Evolutionary conservation across 2,329 filamentous ascomycete species (phyloP), one percentile per base, ranked within the genome.

Genomic region (Helminthosporium solani): DNA sequence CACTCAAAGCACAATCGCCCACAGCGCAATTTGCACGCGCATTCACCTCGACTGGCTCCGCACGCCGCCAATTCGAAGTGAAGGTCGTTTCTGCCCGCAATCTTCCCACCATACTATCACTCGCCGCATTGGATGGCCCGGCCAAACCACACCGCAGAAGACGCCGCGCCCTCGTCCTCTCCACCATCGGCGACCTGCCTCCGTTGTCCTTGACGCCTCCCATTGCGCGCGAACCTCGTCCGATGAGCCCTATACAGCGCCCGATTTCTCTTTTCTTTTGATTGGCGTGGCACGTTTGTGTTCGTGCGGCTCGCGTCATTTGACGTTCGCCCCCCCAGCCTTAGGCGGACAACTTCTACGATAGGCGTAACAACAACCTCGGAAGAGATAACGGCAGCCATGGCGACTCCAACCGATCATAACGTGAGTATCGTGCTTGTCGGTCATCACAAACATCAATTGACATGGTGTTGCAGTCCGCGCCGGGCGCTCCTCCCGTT

Each of bases 111-210:
- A 39, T 43, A 53, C 50, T 42, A 30, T 30, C 40, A 42, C 36
- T 47, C 20, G 27, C 37, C 47, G 53, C 56, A 53, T 64, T 68
- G 60, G 50, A 68, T 68, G 66, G 65, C 58, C 49, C 46, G 52
- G 44, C 38, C 56, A 50, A 49, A 20, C 52, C 5, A 25, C 23
- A 9, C 5, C 23, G 23, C 9, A 52, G 37, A 40, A 52, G 48
- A 49, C 42, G 48, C 46, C 42, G 42, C 55, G 48, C 36, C 42
- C 47, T 39, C 57, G 44, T 40, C 28, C 42, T 36, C 21, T 37
- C 33, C 36, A 11, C 42, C 43, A 8, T 38, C 54, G 44, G 40
- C 53, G 50, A 44, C 46, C 56, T 44, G 49, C 57, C 51, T 41
- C 23, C 18, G 16, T 38, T 14, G 21, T 18, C 16, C 30, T 39